Evolutionary conservation across 805 yeast genomes (phyloP).

Genomic region (Monosporozyma yasuniensis): DNA sequence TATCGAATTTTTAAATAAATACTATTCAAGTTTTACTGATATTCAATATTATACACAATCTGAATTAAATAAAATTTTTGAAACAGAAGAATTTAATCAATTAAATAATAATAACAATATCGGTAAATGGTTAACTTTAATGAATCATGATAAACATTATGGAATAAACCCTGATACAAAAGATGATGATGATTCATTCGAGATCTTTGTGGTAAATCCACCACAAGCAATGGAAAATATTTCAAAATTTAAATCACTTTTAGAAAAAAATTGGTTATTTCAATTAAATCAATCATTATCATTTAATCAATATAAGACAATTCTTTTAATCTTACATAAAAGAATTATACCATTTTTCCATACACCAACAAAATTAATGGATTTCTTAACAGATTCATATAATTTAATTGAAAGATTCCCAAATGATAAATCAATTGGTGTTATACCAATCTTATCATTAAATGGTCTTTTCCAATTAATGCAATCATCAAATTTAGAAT

Average conservation of each 20-base stretch:
- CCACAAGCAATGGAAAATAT: slow-evolving; percentile 37
- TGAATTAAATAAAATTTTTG: slow-evolving; percentile 32
- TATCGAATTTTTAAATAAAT: slow-evolving; percentile 48
- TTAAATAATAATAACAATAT: slow-evolving; percentile 16
- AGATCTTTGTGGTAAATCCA: slow-evolving; percentile 36
- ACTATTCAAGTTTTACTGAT: slow-evolving; percentile 59
- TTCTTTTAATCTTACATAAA: slow-evolving; percentile 67
- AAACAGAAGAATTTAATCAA: slow-evolving; percentile 6
- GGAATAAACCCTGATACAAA: slow-evolving; percentile 22
- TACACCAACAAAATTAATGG: slow-evolving; percentile 81
- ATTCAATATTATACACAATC: slow-evolving; percentile 64
- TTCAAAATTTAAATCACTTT: slow-evolving; percentile 47
- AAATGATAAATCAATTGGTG: slow-evolving; percentile 35
- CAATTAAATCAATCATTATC: slow-evolving; percentile 44
- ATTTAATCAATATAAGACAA: slow-evolving; percentile 53
- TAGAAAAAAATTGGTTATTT: slow-evolving; percentile 61
- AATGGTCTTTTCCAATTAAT: slow-evolving; percentile 84
- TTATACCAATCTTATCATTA: slow-evolving; percentile 67
- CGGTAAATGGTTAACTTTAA: slow-evolving; percentile 34
- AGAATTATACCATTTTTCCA: slow-evolving; percentile 72
- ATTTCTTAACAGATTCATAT: slow-evolving; percentile 83
- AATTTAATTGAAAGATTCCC: slow-evolving; percentile 28
- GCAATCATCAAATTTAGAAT: slow-evolving; percentile 74
- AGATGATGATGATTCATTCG: slow-evolving; percentile 31
- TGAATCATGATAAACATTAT: slow-evolving; percentile 30